phyloP scores from a whole-genome alignment of 805 yeast genomes.

The Starmerella riodocensis region DNA sequence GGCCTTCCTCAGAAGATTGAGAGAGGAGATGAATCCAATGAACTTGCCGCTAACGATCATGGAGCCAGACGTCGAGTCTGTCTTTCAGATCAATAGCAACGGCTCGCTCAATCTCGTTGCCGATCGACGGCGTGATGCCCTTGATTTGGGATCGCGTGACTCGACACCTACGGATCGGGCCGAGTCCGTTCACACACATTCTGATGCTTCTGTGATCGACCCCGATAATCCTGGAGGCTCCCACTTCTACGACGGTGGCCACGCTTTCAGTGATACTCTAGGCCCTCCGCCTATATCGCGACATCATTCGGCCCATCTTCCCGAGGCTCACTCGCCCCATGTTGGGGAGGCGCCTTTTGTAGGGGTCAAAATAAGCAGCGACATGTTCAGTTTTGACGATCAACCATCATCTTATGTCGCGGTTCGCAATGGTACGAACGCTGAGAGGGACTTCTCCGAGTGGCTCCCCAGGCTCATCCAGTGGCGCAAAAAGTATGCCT shows the following conservation, averaged over 20 bases:
- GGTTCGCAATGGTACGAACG: not conserved
- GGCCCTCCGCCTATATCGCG: not conserved
- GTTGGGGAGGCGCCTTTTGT: not conserved
- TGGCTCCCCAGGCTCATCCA: constrained; percentile 13
- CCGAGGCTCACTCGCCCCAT: not conserved
- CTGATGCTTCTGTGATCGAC: not conserved
- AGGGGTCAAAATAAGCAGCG: not conserved
- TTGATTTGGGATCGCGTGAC: not conserved
- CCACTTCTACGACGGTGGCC: no score
- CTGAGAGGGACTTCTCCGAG: not conserved
- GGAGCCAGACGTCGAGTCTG: constrained; percentile 5
- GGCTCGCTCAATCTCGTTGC: not conserved
- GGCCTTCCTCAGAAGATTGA: not conserved
- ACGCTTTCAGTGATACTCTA: no score
- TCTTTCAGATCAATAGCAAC: not conserved
- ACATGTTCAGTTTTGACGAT: constrained; percentile 1
- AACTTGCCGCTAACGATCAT: not conserved
- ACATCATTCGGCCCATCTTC: not conserved
- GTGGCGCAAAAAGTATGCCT: constrained; percentile 60
- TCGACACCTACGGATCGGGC: not conserved
- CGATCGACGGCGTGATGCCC: not conserved
- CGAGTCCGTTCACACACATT: not conserved
- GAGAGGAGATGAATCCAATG: not conserved
- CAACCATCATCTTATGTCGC: not conserved
- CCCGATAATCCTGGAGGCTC: no score